Evolutionary conservation across 495 filamentous ascomycete genomes (phyloP).

Genomic region (Podospora fimiseda): DNA sequence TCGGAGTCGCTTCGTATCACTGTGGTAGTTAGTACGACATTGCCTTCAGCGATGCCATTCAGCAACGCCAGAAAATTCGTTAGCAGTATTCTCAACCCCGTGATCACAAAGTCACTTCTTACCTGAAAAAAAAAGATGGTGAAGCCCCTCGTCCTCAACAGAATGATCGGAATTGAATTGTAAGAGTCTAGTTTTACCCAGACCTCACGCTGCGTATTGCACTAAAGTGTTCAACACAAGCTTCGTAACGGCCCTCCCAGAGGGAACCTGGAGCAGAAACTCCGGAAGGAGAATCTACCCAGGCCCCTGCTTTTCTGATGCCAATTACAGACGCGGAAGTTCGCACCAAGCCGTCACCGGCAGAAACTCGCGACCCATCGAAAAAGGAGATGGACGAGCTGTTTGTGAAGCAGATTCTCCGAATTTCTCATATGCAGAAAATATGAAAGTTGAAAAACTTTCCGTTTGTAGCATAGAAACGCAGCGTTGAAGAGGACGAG

Average conservation of each 20-base stretch:
- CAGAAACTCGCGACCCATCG: conserved; percentile 47
- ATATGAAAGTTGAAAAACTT: conserved; percentile 35
- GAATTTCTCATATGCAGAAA: conserved; percentile 98
- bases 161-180: conserved; percentile 99
- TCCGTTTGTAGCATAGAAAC: conserved; percentile 99
- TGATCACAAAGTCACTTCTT: conserved; percentile 3
- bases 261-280: conserved; percentile 42
- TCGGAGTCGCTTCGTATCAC: neutral
- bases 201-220: conserved; percentile 93
- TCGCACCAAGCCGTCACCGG: conserved; percentile 93
- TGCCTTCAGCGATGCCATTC: no score
- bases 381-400: conserved; percentile 37
- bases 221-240: conserved; percentile 94
- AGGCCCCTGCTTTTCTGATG: conserved; percentile 95
- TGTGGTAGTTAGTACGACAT: neutral
- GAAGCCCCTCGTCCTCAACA: conserved; percentile 73
- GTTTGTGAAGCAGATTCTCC: conserved; percentile 78
- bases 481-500: conserved; percentile 95
- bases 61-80: conserved; percentile 2
- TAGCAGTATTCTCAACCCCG: conserved; percentile 13
- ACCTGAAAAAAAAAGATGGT: conserved; percentile 34
- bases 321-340: conserved; percentile 79
- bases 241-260: conserved; percentile 91
- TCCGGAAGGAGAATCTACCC: conserved; percentile 33
- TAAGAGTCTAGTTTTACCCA: conserved; percentile 41